Base-by-base conservation (phyloP, 2,329 filamentous ascomycete genomes). In the Diaporthe helianthi region DNA sequence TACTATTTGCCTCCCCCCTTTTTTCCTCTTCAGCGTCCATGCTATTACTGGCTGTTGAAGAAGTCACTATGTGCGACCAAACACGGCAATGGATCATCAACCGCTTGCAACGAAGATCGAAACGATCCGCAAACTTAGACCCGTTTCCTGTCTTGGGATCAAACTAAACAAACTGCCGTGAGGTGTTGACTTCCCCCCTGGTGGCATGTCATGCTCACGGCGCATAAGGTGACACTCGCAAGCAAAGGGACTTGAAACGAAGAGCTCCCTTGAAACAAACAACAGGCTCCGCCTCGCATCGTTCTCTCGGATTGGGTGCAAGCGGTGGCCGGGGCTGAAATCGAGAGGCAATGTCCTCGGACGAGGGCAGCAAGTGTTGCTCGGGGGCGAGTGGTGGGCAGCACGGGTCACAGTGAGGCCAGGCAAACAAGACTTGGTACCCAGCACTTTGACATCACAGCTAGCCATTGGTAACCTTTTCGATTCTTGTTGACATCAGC, bases 221-320 rank as follows among this genome's bases (percentile, higher is more conserved):
- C 63, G 49, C 47, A 65, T 44, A 36, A 54, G 36, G 33, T 53
- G 38, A 54, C 49, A 65, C 17, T 17, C 12, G 26, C 63, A 26
- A 36, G 41, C 33, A 46, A n/a, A 55, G 19, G 24, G 38, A 33
- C 38, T 24, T 67, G 68, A 67, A 67, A 67, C 68, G n/a, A 67
- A 63, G 17, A 26, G 36, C 17, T 47, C 49, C 49, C 54, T 64
- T 70, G 68, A 70, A 70, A 70, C 68, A 70, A 64, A 54, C 47
- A 41, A 33, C 63, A n/a, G 44, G 49, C 63, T 65, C 51, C 36
- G 22, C 29, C 51, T 54, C 64, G 51, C 51, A 66, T 54, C 26
- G 9, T n/a, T 66, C 36, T 54, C 8, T 46, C 64, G 38, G 17
- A 47, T 61, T 61, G 41, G 64, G 51, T 3, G 38, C 29, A 46